Conservation (phyloP, 805 yeast genomes). For the Phaffomyces antillensis region DNA sequence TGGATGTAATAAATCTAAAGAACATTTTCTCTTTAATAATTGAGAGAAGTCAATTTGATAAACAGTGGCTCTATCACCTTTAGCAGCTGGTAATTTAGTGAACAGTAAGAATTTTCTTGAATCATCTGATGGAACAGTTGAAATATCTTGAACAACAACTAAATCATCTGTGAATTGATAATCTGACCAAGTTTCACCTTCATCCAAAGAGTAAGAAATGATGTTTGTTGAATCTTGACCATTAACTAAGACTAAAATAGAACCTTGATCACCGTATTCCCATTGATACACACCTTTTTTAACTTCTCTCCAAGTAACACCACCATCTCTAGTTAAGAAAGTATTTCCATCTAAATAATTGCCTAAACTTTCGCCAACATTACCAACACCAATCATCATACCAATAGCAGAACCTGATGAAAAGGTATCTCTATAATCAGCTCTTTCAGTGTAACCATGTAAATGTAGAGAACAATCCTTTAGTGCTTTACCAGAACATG, state of each 20-base stretch:
- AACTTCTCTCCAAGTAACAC: constrained; percentile 79
- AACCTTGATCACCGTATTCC: constrained; percentile 96
- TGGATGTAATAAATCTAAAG: constrained; percentile 35
- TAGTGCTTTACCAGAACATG: constrained; percentile 44
- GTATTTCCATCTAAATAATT: constrained; percentile 52
- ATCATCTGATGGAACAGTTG: constrained; percentile 90
- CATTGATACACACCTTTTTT: constrained; percentile 72
- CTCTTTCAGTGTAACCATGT: constrained; percentile 86
- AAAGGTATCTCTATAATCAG: constrained; percentile 75
- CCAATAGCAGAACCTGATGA: constrained; percentile 91
- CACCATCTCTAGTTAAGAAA: constrained; percentile 84
- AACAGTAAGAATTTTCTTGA: constrained; percentile 70
- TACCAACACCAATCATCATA: constrained; percentile 85
- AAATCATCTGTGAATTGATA: constrained; percentile 52
- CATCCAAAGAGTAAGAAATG: constrained; percentile 64
- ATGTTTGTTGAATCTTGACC: constrained; percentile 50
- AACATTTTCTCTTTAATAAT: constrained; percentile 48
- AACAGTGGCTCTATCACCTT: constrained; percentile 40
- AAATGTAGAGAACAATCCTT: constrained; percentile 72
- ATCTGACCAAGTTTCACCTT: constrained; percentile 71
- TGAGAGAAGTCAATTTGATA: constrained; percentile 52
- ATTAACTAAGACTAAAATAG: constrained; percentile 68
- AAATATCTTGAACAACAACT: constrained; percentile 59
- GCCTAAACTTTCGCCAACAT: constrained; percentile 62
- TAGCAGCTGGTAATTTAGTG: constrained; percentile 37